Evolutionary conservation across 306 rosid species (phyloP).

Genomic region (Fragaria nilgerrensis): DNA sequence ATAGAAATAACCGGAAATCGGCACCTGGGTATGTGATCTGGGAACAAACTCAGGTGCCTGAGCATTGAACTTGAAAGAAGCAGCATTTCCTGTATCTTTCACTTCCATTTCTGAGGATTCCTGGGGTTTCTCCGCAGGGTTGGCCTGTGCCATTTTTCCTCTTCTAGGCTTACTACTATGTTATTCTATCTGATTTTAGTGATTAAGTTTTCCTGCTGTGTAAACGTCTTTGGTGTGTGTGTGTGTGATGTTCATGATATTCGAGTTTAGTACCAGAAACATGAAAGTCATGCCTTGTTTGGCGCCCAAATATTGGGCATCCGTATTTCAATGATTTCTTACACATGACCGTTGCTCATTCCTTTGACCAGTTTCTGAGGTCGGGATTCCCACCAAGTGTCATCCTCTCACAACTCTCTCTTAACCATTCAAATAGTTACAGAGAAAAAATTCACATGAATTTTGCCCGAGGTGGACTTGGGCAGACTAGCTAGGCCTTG

Average conservation of each 20-base stretch:
- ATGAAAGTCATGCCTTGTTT: slow-evolving; percentile 46
- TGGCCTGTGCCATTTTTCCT: slow-evolving; percentile 52
- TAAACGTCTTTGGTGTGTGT: slow-evolving; percentile 4
- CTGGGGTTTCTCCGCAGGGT: slow-evolving; percentile 37
- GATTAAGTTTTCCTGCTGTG: slow-evolving; percentile 9
- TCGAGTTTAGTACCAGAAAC: slow-evolving; percentile 38
- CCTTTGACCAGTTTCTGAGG: slow-evolving; percentile 37
- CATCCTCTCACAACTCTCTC: neutral
- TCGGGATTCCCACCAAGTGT: slow-evolving; percentile 19
- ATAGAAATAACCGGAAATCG: slow-evolving; percentile 67
- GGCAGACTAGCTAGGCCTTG: neutral
- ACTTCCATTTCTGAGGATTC: slow-evolving; percentile 28
- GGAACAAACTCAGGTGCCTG: slow-evolving; percentile 98
- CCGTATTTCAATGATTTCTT: slow-evolving; percentile 29
- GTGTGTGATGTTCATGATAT: slow-evolving; percentile 13
- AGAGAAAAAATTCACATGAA: neutral
- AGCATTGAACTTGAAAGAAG: slow-evolving; percentile 73
- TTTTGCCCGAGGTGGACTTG: neutral
- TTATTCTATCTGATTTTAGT: neutral
- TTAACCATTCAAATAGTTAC: neutral
- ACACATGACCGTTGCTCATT: slow-evolving; percentile 29
- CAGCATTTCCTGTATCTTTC: slow-evolving; percentile 29
- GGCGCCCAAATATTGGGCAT: slow-evolving; percentile 43
- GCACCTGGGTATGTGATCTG: slow-evolving; percentile 64
- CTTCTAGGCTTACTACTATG: neutral